Evolutionary conservation across 331 rosid genomes (phyloP), one percentile per base, ranked within the genome.

Genomic region (Malus hybrid): DNA sequence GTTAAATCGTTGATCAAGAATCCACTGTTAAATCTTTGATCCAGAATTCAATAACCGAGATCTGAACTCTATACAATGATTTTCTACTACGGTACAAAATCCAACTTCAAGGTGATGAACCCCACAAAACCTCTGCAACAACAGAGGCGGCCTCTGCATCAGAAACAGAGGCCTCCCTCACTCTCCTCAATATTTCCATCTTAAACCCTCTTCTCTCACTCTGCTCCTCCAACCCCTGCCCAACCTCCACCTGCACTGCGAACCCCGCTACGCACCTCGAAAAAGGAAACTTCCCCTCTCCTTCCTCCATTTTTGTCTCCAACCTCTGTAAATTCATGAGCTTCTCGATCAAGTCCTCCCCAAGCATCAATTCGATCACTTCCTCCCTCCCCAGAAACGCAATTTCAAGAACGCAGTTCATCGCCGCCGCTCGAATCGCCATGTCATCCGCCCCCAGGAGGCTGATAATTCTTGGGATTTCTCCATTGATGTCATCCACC

Each of bases 71-170:
- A 1, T 11, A 44, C 15, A 44, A 12, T 44, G 16, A 44, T 44
- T 11, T 44, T 12, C 50, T 44, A 44, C 50, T 3, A 10, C 5
- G 48, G 48, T 42, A 42, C 48, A 44, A 44, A 54, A 79, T 42
- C 42, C 11, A 54, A 50, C 59, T 76, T 74, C 74, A 88, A 70
- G 86, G 87, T 2, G 89, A 87, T 77, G 96, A 82, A 60, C 94
- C 93, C 95, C 97, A 91, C 2, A 89, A 59, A 31, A 91, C 80
- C 72, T 87, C 90, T 5, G 88, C 74, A 44, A 74, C 77, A 77
- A 87, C 72, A 56, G 85, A 60, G n/a, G 91, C 91, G 34, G 64
- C 44, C 80, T 91, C 97, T 12, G 81, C 90, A 1, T 86, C 90
- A 34, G 89, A 87, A 42, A 55, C 66, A 7, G 93, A 85, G 77